Conservation (phyloP, 352 stramenopile species). For the Globisporangium acanthophoron region DNA sequence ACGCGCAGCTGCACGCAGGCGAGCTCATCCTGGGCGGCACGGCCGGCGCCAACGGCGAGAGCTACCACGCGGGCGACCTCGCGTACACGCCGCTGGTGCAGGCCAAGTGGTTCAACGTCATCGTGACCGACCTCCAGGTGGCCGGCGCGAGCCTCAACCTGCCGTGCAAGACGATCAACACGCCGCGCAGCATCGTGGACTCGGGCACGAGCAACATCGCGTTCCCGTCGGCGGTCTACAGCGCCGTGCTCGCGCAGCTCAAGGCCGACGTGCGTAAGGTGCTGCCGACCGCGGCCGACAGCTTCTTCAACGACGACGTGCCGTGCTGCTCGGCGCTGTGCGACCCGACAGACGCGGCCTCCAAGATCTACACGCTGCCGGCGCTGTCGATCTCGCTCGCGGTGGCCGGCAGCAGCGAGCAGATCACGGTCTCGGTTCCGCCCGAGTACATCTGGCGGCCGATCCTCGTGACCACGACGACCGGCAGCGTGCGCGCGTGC, state of each 20-base stretch:
- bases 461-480: slow-evolving; percentile 43
- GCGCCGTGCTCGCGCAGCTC: slow-evolving; percentile 44
- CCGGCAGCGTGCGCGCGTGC: slow-evolving; percentile 32
- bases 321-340: slow-evolving; percentile 66
- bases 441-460: slow-evolving; percentile 82
- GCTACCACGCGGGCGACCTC: slow-evolving; percentile 54
- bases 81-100: slow-evolving; percentile 75
- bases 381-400: slow-evolving; percentile 59
- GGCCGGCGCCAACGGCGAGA: slow-evolving; percentile 33
- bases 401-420: slow-evolving; percentile 36
- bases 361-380: slow-evolving; percentile 56
- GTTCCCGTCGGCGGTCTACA: slow-evolving; percentile 65
- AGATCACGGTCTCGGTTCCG: slow-evolving; percentile 72
- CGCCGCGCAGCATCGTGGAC: slow-evolving; percentile 67
- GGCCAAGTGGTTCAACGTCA: slow-evolving; percentile 72
- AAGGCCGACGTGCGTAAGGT: slow-evolving; percentile 47
- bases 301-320: slow-evolving; percentile 65
- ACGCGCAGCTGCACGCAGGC: slow-evolving; percentile 40
- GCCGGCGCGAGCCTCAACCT: slow-evolving; percentile 35
- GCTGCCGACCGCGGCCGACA: slow-evolving; percentile 29
- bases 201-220: slow-evolving; percentile 80
- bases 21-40: slow-evolving; percentile 60
- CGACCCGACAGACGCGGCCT: slow-evolving; percentile 56
- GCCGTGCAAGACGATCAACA: slow-evolving; percentile 64
- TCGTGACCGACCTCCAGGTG: slow-evolving; percentile 67